Base-by-base conservation (phyloP, 768 basidiomycete genomes). In the Gymnopilus junonius region DNA sequence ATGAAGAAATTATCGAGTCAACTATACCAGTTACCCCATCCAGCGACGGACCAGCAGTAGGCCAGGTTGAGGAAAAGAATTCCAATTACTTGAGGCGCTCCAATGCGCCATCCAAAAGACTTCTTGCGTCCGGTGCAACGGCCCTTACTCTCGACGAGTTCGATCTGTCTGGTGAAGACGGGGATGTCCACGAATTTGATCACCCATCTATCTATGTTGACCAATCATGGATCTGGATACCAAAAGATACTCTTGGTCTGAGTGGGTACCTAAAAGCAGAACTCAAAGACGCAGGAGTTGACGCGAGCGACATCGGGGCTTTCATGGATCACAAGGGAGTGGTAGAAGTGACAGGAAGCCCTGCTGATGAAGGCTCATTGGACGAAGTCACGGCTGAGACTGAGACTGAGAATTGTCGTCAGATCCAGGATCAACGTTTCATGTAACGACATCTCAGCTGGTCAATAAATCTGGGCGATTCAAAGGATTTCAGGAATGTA, bases 141-240 rank as follows among this genome's bases (percentile, higher is more conserved):
- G 71, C 76, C 2, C 68, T 75, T 51, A 75, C 73, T 7, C 64
- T 72, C 6, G 63, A 70, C 21, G 73, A 77, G 27, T 71, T 74
- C 4, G 75, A 77, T 43, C 71, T 71, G 7, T 71, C 69, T 6
- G 74, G 75, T 17, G 77, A 75, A 0, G 74, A 78, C 25, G 75
- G 73, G 17, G 71, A 81, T 57, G 77, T 78, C 29, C 79, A 83
- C 68, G 81, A 81, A 2, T 84, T 83, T 62, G 79, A 82, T 64
- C 82, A 82, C 65, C 83, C 80, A 20, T 82, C 80, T 25, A 81
- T 77, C 15, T 83, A 84, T 67, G 74, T 75, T 8, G 74, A 79
- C 23, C 82, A 83, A 63, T 71, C 74, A 14, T 83, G 80, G 76
- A 80, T 84, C 31, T 82, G 81, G 82, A 71, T 84, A 53, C 81